Conservation (phyloP, 2,329 filamentous ascomycete genomes). For the Curvularia lunata region DNA sequence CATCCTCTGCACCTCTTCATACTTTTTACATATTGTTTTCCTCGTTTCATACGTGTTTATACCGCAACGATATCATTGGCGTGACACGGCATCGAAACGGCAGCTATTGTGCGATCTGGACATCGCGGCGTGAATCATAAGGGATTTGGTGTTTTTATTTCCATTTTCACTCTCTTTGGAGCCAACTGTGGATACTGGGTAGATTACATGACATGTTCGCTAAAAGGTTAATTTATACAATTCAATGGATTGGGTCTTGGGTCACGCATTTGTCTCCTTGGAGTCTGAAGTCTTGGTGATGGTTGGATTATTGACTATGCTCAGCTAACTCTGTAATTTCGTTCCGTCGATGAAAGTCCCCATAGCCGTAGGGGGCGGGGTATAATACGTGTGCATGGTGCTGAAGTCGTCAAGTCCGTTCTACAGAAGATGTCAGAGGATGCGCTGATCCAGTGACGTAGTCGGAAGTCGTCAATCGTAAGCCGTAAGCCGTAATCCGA, state of each 20-base stretch:
- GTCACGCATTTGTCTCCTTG: neutral
- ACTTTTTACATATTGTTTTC: neutral
- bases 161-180: neutral
- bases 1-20: neutral
- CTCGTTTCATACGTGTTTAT: neutral
- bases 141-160: neutral
- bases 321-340: no score
- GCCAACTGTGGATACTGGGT: neutral
- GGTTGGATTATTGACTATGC: neutral
- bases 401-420: neutral
- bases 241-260: neutral
- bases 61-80: conserved; percentile 8
- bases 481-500: no score
- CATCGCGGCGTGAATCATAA: neutral
- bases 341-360: no score
- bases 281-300: neutral
- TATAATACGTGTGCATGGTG: neutral
- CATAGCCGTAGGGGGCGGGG: no score
- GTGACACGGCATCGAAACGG: neutral
- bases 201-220: neutral
- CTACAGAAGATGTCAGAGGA: neutral
- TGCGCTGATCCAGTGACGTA: no score
- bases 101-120: conserved; percentile 1
- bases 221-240: neutral
- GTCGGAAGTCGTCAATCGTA: no score